These are phyloP conservation scores for Corynespora cassiicola DNA, from an alignment of 2,329 filamentous ascomycete species.

Conservation along the genomic window DNA sequence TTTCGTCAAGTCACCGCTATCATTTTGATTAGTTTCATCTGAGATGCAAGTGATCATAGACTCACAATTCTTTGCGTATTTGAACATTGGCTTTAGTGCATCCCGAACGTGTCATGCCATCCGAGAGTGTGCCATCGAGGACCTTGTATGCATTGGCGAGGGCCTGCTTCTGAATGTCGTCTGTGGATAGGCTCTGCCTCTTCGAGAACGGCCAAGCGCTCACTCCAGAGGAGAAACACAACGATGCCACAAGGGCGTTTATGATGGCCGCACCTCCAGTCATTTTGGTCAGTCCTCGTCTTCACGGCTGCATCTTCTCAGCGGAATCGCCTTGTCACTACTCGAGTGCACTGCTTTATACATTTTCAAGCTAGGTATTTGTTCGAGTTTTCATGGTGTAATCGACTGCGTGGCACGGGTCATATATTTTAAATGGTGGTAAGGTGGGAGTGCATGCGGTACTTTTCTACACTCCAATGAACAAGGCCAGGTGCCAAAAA, in stretches of 20 bases:
- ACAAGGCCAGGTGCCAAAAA: neutral
- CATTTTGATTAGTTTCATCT: constrained; percentile 2
- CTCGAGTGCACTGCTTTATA: constrained; percentile 18
- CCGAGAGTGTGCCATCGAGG: constrained; percentile 33
- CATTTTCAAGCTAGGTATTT: neutral
- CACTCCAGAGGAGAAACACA: constrained; percentile 25
- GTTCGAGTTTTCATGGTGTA: constrained; percentile 1
- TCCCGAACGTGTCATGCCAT: constrained; percentile 30
- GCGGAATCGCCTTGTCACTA: too few relatives aligned
- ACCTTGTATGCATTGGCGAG: constrained; percentile 34
- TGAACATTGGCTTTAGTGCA: constrained; percentile 49
- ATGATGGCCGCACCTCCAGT: constrained; percentile 22
- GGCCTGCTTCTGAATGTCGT: constrained; percentile 32
- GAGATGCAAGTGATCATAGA: neutral
- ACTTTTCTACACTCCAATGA: constrained; percentile 2
- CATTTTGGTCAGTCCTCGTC: too few relatives aligned
- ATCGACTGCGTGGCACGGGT: constrained; percentile 10
- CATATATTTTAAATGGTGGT: constrained; percentile 19
- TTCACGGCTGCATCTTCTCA: too few relatives aligned
- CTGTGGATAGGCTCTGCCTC: constrained; percentile 28
- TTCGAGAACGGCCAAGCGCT: constrained; percentile 25
- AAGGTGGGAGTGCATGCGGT: constrained; percentile 8
- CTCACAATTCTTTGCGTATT: constrained; percentile 54
- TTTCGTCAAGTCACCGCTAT: constrained; percentile 33
- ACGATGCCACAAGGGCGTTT: constrained; percentile 27